Evolutionary conservation across 2,329 filamentous ascomycete genomes (phyloP).

Genomic region (Cercospora sesami): DNA sequence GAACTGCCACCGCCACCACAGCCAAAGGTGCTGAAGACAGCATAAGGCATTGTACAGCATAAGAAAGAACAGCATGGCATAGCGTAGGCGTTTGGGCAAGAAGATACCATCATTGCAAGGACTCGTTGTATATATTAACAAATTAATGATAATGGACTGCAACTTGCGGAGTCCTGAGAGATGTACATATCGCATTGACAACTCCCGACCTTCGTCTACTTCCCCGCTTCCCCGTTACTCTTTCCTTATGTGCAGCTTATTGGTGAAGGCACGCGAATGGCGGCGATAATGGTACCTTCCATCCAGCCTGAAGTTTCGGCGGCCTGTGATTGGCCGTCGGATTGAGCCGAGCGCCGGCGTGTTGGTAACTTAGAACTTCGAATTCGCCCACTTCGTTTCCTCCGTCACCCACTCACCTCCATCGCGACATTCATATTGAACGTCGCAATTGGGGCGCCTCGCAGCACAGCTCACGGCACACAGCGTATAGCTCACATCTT

Average conservation of each 20-base stretch:
- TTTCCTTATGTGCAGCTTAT: background rate
- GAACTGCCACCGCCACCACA: constrained; percentile 61
- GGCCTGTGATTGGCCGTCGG: background rate
- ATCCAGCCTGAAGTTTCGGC: background rate
- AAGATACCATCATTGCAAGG: constrained; percentile 22
- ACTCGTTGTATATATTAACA: constrained; percentile 18
- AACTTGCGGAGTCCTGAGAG: background rate
- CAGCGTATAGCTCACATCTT: constrained; percentile 10
- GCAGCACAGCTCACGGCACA: background rate
- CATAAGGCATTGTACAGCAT: constrained; percentile 26
- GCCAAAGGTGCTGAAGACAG: constrained; percentile 52
- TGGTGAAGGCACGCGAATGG: background rate
- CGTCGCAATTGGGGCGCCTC: background rate
- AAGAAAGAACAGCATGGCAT: constrained; percentile 11
- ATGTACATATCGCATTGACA: background rate
- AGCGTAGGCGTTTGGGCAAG: constrained; percentile 14
- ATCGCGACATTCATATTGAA: constrained; percentile 2
- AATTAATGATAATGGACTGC: constrained; percentile 14
- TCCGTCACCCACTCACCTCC: background rate
- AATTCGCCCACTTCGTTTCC: background rate
- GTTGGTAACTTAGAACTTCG: background rate
- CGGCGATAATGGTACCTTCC: background rate
- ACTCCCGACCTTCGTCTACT: background rate
- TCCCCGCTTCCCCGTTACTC: background rate
- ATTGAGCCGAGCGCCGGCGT: background rate